Conservation (phyloP, 768 basidiomycete genomes). For the Mycena epipterygia region DNA sequence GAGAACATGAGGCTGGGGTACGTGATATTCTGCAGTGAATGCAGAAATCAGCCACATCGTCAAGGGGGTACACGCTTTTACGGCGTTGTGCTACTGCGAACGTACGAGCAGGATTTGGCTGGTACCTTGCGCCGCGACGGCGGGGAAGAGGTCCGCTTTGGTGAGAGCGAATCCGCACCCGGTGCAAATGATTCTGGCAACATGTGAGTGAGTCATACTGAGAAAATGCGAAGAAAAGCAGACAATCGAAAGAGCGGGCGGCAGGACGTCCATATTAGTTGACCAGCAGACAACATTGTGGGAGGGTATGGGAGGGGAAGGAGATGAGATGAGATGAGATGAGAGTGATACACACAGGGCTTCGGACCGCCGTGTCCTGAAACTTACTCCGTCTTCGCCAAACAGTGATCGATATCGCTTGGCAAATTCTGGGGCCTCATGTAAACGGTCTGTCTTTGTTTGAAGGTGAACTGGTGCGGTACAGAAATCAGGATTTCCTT, state of each 20-base stretch:
- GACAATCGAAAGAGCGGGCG: slow-evolving; percentile 15
- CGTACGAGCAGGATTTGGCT: slow-evolving; percentile 20
- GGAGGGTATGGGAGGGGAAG: background rate
- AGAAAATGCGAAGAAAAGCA: background rate
- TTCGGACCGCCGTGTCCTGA: too few species aligned
- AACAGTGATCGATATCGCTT: too few species aligned
- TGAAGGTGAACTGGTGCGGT: too few species aligned
- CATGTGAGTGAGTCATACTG: background rate
- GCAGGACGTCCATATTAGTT: slow-evolving; percentile 5
- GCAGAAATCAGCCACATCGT: background rate
- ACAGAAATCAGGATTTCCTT: too few species aligned
- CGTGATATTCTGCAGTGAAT: slow-evolving; percentile 8
- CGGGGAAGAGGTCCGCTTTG: slow-evolving; percentile 1
- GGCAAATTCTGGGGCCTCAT: too few species aligned
- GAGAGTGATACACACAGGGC: too few species aligned
- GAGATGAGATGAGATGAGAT: background rate
- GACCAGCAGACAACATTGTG: slow-evolving; percentile 9
- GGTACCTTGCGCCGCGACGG: slow-evolving; percentile 6
- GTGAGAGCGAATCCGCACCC: slow-evolving; percentile 5
- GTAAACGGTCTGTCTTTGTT: too few species aligned
- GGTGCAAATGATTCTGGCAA: background rate
- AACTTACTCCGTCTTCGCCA: too few species aligned
- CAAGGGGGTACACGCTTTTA: too few species aligned
- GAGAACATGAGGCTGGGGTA: slow-evolving; percentile 18
- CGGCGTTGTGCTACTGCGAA: background rate